Conservation (phyloP, 1,284 basidiomycete genomes). For the Serendipita sp. region DNA sequence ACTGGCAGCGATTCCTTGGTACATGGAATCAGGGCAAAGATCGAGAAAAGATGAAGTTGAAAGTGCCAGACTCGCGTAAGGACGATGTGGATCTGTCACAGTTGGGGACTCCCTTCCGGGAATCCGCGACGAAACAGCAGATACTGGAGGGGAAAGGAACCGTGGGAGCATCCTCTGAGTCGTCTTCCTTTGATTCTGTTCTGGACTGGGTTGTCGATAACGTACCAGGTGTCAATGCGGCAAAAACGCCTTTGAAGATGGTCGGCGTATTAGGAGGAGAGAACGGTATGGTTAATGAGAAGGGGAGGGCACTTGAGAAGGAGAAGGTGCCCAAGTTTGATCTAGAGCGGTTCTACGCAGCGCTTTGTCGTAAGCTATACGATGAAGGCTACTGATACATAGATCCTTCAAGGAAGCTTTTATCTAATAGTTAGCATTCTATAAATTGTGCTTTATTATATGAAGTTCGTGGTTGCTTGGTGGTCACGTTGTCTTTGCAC, state of each 20-base stretch:
- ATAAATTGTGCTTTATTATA: no score
- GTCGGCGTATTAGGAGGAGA: slow-evolving; percentile 5
- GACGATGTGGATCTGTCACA: background rate
- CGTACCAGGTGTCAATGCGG: background rate
- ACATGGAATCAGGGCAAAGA: background rate
- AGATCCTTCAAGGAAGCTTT: background rate
- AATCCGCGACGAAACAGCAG: background rate
- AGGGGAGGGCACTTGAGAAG: slow-evolving; percentile 21
- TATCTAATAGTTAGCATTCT: no score
- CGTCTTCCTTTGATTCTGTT: background rate
- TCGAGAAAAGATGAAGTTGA: background rate
- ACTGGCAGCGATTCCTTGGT: slow-evolving; percentile 4
- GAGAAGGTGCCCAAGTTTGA: slow-evolving; percentile 38
- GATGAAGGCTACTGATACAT: slow-evolving; percentile 53
- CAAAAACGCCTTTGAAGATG: background rate
- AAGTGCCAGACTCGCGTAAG: background rate
- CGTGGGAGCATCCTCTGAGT: background rate
- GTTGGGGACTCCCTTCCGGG: background rate
- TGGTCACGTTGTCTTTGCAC: no score
- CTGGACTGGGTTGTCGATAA: slow-evolving; percentile 4
- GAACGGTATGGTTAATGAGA: slow-evolving; percentile 16
- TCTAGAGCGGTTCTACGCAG: slow-evolving; percentile 63
- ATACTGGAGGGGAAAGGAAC: background rate
- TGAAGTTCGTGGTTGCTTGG: no score
- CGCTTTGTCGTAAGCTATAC: slow-evolving; percentile 61